Evolutionary conservation across 306 rosid species (phyloP).

Genomic region (Vicia sativa): DNA sequence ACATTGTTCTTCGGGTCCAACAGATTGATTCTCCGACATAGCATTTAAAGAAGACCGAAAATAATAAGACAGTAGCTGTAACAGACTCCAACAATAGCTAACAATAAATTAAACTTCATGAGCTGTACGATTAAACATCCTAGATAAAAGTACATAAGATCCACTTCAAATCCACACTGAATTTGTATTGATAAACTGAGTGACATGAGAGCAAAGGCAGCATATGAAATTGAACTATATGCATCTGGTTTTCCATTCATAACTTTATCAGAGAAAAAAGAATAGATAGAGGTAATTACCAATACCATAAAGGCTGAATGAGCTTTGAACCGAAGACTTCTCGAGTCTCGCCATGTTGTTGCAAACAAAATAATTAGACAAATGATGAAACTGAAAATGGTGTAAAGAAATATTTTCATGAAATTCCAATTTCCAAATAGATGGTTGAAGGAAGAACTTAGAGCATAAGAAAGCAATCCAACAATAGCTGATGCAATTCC

Average conservation of each 20-base stretch:
- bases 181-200: constrained; percentile 19
- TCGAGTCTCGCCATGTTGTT: background rate
- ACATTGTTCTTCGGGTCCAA: background rate
- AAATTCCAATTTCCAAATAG: constrained; percentile 34
- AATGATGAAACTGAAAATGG: background rate
- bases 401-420: constrained; percentile 6
- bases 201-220: constrained; percentile 31
- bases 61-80: constrained; percentile 15
- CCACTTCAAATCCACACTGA: constrained; percentile 19
- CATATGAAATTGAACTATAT: constrained; percentile 19
- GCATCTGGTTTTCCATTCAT: constrained; percentile 33
- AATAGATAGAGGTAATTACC: constrained; percentile 28
- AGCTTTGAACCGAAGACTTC: constrained; percentile 7
- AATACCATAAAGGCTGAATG: constrained; percentile 14
- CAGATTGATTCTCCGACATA: no score
- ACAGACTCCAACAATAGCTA: constrained; percentile 19
- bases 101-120: constrained; percentile 22
- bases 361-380: constrained; percentile 10
- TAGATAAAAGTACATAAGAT: constrained; percentile 15
- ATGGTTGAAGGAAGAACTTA: constrained; percentile 32
- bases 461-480: constrained; percentile 28
- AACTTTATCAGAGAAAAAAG: constrained; percentile 26
- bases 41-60: background rate
- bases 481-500: constrained; percentile 14
- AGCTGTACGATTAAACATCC: constrained; percentile 13